A percentile compares a stretch with the other conserved stretches of the same genome.
Evolutionary conservation across 2,329 filamentous ascomycete genomes (phyloP).

Genomic region (Aspergillus pseudoviridinutans): DNA sequence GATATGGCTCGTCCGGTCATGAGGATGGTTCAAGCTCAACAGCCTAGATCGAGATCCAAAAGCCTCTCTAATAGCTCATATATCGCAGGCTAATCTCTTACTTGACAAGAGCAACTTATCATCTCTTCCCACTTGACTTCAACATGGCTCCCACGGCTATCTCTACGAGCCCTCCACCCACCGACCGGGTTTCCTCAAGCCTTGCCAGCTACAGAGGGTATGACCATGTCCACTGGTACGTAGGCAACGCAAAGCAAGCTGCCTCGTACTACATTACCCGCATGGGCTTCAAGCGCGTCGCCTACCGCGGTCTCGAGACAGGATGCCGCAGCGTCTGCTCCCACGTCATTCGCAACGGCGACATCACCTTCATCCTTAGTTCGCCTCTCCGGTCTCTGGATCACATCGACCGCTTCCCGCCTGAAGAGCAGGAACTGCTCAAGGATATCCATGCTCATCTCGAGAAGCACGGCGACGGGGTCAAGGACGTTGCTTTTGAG

Average conservation of each 20-base stretch:
- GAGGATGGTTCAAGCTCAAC: background rate
- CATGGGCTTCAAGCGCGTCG: slow-evolving; percentile 79
- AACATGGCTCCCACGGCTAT: slow-evolving; percentile 32
- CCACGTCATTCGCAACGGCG: slow-evolving; percentile 58
- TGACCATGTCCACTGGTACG: slow-evolving; percentile 93
- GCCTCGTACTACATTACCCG: slow-evolving; percentile 82
- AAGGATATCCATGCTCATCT: slow-evolving; percentile 76
- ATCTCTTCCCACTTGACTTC: slow-evolving; percentile 1
- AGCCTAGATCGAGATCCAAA: background rate
- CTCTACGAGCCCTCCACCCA: slow-evolving; percentile 22
- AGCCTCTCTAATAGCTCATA: background rate
- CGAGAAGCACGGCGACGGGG: slow-evolving; percentile 84
- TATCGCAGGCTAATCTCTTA: background rate
- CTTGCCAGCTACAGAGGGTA: slow-evolving; percentile 65
- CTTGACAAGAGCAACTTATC: background rate
- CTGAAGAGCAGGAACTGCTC: slow-evolving; percentile 62
- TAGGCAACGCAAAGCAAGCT: slow-evolving; percentile 94
- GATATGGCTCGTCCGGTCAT: background rate
- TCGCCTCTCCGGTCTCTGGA: slow-evolving; percentile 56
- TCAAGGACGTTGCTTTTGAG: slow-evolving; percentile 93
- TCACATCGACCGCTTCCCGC: slow-evolving; percentile 52
- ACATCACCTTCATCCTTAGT: slow-evolving; percentile 42
- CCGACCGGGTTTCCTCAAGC: slow-evolving; percentile 14
- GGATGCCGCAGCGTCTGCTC: slow-evolving; percentile 76
- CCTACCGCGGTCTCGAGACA: slow-evolving; percentile 85